Evolutionary conservation across 179 eudicot genomes (phyloP).

Genomic region (Spinacia oleracea): DNA sequence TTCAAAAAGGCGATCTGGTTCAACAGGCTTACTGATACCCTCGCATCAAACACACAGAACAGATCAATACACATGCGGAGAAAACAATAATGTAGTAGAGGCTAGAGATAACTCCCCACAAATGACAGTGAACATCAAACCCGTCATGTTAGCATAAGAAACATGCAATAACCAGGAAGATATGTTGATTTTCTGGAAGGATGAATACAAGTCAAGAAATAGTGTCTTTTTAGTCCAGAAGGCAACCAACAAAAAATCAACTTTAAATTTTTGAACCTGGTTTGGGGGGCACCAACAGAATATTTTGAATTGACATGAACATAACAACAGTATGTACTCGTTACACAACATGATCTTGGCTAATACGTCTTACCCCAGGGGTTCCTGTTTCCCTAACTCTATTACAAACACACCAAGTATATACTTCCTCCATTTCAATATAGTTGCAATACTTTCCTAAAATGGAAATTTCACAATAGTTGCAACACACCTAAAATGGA

Average conservation of each 20-base stretch:
- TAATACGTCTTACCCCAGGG: background rate
- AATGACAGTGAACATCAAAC: background rate
- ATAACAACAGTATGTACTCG: background rate
- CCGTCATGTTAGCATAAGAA: background rate
- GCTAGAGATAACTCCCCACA: background rate
- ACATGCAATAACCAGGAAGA: background rate
- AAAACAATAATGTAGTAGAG: background rate
- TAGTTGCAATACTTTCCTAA: too few relatives aligned
- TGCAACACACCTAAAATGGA: too few relatives aligned
- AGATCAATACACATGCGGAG: background rate
- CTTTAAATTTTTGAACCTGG: background rate
- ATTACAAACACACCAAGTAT: background rate
- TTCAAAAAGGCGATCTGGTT: slow-evolving; percentile 94
- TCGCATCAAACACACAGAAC: slow-evolving; percentile 14
- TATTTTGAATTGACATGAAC: background rate
- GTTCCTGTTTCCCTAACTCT: background rate
- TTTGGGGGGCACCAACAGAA: background rate
- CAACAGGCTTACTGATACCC: slow-evolving; percentile 83
- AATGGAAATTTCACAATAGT: too few relatives aligned
- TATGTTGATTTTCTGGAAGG: background rate
- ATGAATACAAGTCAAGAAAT: background rate
- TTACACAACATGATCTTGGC: background rate
- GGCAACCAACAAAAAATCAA: background rate
- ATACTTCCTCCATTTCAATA: too few relatives aligned
- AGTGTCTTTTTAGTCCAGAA: background rate